Evolutionary conservation across 345 rosid species (phyloP).

Genomic region (Acer campestre): DNA sequence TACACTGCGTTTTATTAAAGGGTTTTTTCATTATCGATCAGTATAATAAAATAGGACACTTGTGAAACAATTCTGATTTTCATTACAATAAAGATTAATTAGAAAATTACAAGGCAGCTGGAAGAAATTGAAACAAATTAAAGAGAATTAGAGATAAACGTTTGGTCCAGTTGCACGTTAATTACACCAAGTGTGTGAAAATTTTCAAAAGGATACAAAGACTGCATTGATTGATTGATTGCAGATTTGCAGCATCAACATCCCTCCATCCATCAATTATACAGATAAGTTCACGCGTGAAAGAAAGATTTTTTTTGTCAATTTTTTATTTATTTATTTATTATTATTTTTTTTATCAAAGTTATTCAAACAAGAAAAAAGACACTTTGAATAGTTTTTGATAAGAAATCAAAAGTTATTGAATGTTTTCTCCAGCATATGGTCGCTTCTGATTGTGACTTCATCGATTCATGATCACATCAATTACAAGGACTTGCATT

Average conservation of each 20-base stretch:
- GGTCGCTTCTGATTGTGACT: background rate
- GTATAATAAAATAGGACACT: too few relatives aligned
- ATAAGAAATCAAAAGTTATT: background rate
- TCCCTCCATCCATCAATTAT: background rate
- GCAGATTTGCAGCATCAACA: conserved; percentile 14
- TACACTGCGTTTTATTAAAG: background rate
- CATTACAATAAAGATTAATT: background rate
- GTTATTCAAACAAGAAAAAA: background rate
- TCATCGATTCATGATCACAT: background rate
- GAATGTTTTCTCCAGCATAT: background rate
- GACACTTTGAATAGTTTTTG: background rate
- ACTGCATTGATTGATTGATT: conserved; percentile 10
- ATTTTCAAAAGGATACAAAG: conserved; percentile 2
- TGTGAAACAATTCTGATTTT: background rate
- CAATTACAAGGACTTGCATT: background rate
- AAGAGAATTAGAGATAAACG: background rate
- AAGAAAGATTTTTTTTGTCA: background rate
- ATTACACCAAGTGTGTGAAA: background rate
- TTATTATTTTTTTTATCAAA: too few relatives aligned
- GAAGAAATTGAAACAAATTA: background rate
- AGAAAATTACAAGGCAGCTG: background rate
- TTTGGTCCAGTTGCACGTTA: conserved; percentile 17
- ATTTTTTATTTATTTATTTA: too few relatives aligned
- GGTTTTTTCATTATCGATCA: too few relatives aligned
- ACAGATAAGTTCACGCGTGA: background rate